A percentile compares a stretch with the other conserved stretches of the same genome.
Evolutionary conservation across 108 stramenopile genomes (phyloP).

Genomic region (Parietichytrium sp.): DNA sequence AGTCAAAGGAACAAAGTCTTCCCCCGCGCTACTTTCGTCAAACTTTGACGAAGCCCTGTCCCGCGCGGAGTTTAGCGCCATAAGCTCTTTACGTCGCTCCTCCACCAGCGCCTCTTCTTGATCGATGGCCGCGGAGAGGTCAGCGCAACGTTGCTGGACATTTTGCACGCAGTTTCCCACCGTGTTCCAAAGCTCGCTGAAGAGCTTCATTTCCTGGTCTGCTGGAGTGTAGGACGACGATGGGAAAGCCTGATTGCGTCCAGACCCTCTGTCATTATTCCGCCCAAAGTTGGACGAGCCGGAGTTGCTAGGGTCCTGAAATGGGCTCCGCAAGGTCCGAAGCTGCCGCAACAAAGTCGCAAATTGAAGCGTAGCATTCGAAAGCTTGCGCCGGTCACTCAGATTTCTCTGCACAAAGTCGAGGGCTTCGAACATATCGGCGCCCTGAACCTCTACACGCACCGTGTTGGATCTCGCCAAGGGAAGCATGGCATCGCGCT

Average conservation of each 20-base stretch:
- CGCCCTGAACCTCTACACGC: conserved; percentile 22
- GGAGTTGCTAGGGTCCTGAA: background rate
- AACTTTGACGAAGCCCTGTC: no score
- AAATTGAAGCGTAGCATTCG: conserved; percentile 24
- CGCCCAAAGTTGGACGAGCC: background rate
- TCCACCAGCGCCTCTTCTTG: background rate
- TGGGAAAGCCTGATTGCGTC: background rate
- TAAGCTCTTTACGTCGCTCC: background rate
- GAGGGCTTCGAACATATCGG: conserved; percentile 34
- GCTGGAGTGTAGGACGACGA: background rate
- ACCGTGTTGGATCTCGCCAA: conserved; percentile 30
- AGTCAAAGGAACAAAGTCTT: background rate
- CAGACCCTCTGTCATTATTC: background rate
- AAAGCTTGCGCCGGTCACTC: conserved; percentile 2
- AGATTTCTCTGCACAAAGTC: conserved; percentile 35
- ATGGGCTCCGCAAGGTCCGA: background rate
- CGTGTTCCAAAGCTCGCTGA: background rate
- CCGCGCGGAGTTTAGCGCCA: no score
- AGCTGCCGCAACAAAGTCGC: conserved; percentile 28
- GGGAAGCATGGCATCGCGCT: background rate
- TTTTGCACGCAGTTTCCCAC: background rate
- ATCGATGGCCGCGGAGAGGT: background rate
- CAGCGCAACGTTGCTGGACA: background rate
- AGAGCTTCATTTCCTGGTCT: background rate
- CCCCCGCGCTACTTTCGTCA: background rate